A percentile compares a stretch with the other conserved stretches of the same genome.
phyloP scores from a whole-genome alignment of 2,329 filamentous ascomycete genomes.

The Aureobasidium vineae region DNA sequence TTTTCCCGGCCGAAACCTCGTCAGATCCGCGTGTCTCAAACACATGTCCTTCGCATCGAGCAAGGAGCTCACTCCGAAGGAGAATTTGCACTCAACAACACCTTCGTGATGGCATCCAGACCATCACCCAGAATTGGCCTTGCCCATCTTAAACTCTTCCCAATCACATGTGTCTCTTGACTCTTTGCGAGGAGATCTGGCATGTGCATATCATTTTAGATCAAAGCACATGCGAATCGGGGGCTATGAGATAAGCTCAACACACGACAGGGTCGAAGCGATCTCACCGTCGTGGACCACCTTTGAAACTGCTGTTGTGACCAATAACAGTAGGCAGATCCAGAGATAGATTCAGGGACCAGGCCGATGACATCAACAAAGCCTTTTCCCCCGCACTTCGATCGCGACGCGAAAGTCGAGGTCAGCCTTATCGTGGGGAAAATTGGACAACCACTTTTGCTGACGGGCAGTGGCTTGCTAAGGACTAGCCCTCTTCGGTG shows the following conservation, averaged over 20 bases:
- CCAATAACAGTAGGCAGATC: background rate
- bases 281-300: background rate
- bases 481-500: background rate
- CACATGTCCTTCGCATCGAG: slow-evolving; percentile 4
- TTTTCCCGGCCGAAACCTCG: background rate
- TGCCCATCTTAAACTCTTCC: background rate
- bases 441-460: background rate
- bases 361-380: slow-evolving; percentile 21
- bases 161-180: background rate
- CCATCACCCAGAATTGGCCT: background rate
- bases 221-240: slow-evolving; percentile 13
- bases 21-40: slow-evolving; percentile 5
- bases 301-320: background rate
- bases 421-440: slow-evolving; percentile 21
- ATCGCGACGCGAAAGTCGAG: slow-evolving; percentile 7
- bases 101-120: background rate
- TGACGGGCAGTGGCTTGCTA: slow-evolving; percentile 1
- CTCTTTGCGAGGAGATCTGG: slow-evolving; percentile 1
- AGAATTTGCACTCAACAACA: background rate
- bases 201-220: slow-evolving; percentile 21
- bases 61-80: background rate
- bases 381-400: slow-evolving; percentile 16
- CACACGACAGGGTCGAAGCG: background rate
- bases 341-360: slow-evolving; percentile 16
- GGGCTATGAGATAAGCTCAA: slow-evolving; percentile 9